Evolutionary conservation across 1,284 basidiomycete species (phyloP).

Genomic region (Rhodotorula sp.): DNA sequence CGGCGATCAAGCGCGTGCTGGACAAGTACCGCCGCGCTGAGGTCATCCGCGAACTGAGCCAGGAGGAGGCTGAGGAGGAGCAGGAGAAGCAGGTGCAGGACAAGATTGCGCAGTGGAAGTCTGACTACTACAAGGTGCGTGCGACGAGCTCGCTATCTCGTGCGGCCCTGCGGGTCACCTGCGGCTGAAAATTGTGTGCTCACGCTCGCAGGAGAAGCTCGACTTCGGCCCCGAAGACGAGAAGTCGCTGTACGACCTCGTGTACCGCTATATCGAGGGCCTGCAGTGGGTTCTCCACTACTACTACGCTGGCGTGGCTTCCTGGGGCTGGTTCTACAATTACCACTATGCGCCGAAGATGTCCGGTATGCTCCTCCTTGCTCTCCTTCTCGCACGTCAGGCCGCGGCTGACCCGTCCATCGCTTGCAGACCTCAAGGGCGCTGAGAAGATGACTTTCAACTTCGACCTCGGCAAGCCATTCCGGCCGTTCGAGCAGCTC

Average conservation of each 20-base stretch:
- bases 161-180: too few relatives aligned
- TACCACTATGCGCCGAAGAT: constrained; percentile 97
- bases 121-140: constrained; percentile 79
- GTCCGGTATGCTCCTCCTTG: constrained; percentile 62
- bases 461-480: constrained; percentile 85
- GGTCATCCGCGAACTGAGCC: constrained; percentile 63
- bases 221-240: constrained; percentile 70
- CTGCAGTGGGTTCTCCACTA: constrained; percentile 99
- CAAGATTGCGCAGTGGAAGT: constrained; percentile 92
- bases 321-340: constrained; percentile 99
- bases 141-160: not conserved
- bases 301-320: constrained; percentile 94
- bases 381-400: not conserved
- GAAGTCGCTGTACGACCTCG: constrained; percentile 64
- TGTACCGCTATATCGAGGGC: constrained; percentile 85
- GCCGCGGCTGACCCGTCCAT: not conserved
- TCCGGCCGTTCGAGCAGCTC: constrained; percentile 92
- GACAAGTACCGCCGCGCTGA: constrained; percentile 84
- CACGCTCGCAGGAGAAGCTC: constrained; percentile 62
- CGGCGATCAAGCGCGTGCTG: constrained; percentile 78
- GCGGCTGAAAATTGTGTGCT: not conserved
- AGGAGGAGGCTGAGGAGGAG: constrained; percentile 72
- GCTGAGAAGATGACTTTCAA: constrained; percentile 78
- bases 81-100: constrained; percentile 71
- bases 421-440: constrained; percentile 66